Evolutionary conservation across 106 monocot species (phyloP), one percentile per base, ranked within the genome.

Genomic region (Allium cepa): DNA sequence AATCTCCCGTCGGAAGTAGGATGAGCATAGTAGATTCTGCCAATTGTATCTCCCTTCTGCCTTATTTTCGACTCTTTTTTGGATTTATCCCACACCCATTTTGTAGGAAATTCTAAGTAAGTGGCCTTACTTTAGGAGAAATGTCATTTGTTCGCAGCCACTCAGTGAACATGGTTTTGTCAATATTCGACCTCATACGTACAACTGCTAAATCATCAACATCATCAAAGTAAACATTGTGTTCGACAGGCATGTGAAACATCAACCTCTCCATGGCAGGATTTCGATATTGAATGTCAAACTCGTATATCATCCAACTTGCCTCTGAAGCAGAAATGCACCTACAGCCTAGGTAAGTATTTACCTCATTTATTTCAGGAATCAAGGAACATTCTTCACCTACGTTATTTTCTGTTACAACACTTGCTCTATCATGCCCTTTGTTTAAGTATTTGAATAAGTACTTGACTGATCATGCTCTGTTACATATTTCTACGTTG

Each of bases 401-500:
- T 1, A 2, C 3, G 4, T 56, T 56, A 5, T 4, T 56, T 2
- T n/a, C 45, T 69, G 51, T 52, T 8, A 69, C 61, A 12, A 50
- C 51, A 55, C 62, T 53, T 15, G 69, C 17, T 45, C 26, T 17
- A 50, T 76, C 60, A 15, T 18, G 26, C 10, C 62, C 52, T 53
- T 64, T 73, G 13, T 36, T 15, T 11, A 73, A 28, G 26, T 52
- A 12, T 17, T 63, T 46, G 26, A 55, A 64, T 36, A 36, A 36
- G 4, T 63, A 63, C 17, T 63, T 73, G 0, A 56, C 36, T 26
- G n/a, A n/a, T n/a, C 12, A 46, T 73, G 16, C 53, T 47, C 8
- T 57, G 56, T 17, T 74, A 8, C 49, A 74, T 56, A 56, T 4
- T 56, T 56, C n/a, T 1, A 56, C 56, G 56, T 56, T 56, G 14